Evolutionary conservation across 305 asterid species (phyloP).

Genomic region (Withania somnifera): DNA sequence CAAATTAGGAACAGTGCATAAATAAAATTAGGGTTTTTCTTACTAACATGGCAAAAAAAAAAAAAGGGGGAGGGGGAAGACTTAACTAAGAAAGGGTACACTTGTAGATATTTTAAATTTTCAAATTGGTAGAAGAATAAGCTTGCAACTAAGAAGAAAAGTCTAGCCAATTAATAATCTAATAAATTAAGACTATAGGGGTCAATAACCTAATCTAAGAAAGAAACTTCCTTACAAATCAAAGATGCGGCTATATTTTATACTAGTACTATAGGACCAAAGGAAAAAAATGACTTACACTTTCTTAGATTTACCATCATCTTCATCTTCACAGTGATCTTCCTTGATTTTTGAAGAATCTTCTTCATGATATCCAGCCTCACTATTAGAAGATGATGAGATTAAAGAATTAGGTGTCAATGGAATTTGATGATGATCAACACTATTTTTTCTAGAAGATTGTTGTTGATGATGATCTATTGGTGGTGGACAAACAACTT

Average conservation of each 20-base stretch:
- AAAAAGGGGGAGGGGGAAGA: not conserved
- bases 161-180: not conserved
- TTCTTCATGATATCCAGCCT: slow-evolving; percentile 40
- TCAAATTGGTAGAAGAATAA: not conserved
- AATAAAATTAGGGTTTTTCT: not conserved
- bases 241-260: not conserved
- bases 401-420: slow-evolving; percentile 30
- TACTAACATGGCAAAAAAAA: not conserved
- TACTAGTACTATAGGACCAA: not conserved
- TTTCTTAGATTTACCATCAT: slow-evolving; percentile 45
- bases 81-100: not conserved
- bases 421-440: slow-evolving; percentile 15
- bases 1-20: not conserved
- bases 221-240: not conserved
- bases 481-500: slow-evolving; percentile 6
- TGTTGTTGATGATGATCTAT: slow-evolving; percentile 9
- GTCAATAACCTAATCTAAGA: slow-evolving; percentile 3
- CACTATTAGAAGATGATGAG: slow-evolving; percentile 44
- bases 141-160: not conserved
- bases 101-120: not conserved
- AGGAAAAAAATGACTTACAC: slow-evolving; percentile 28
- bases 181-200: not conserved
- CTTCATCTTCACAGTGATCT: slow-evolving; percentile 32
- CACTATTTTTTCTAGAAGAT: slow-evolving; percentile 13
- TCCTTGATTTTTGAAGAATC: slow-evolving; percentile 44